phyloP scores from a whole-genome alignment of 257 asterid genomes.

The Przewalskia tangutica region DNA sequence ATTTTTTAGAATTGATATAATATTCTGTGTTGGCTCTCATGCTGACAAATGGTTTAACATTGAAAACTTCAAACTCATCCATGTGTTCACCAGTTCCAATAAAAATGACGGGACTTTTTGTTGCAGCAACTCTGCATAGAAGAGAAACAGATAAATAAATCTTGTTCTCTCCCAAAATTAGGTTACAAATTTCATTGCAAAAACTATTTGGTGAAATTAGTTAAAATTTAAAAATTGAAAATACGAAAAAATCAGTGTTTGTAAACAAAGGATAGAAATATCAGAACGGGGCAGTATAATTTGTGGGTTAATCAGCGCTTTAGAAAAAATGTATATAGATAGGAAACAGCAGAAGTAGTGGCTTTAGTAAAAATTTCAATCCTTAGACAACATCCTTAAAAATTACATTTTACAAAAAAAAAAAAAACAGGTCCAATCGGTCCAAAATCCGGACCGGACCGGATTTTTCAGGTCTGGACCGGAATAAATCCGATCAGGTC shows the following conservation, averaged over 20 bases:
- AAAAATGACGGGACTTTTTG: conserved; percentile 93
- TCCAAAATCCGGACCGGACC: no score
- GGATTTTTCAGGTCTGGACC: no score
- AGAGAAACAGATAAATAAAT: background rate
- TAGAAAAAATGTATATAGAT: background rate
- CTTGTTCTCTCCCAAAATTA: background rate
- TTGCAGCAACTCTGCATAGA: conserved; percentile 83
- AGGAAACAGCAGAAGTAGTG: background rate
- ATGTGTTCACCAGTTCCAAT: conserved; percentile 98
- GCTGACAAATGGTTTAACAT: conserved; percentile 95
- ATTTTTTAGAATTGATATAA: no score
- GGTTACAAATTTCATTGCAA: background rate
- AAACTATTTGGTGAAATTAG: background rate
- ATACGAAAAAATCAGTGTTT: background rate
- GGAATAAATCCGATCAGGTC: no score
- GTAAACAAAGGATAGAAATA: background rate
- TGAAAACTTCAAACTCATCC: conserved; percentile 95
- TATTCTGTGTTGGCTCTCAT: no score
- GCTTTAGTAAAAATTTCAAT: background rate
- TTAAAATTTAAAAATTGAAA: background rate
- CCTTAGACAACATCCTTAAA: background rate
- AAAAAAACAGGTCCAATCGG: no score
- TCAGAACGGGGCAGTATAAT: background rate
- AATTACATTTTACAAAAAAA: no score
- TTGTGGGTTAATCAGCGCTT: background rate